Base-by-base conservation (phyloP, 306 rosid species). In the Lathyrus aphaca region DNA sequence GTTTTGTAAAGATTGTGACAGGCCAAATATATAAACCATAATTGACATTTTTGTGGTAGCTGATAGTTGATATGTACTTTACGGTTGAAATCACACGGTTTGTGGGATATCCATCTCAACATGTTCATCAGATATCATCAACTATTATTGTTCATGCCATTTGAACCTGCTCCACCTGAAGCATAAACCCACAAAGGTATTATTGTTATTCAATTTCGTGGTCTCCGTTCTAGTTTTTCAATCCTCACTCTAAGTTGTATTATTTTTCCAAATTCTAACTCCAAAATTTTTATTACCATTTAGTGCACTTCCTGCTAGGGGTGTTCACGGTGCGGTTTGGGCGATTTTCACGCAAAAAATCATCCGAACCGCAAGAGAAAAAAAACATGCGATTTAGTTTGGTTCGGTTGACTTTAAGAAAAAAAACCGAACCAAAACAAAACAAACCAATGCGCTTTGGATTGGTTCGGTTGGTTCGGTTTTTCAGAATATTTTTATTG, bases 31-130 rank as follows among this genome's bases (percentile, higher is more conserved):
- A 3, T 2, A 27, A 27, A 29, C 25, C 66, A 65, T 51, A 73
- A 19, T 39, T 59, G n/a, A 40, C 65, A 46, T 76, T n/a, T 72
- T 55, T 80, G 67, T 79, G 71, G 71, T 91, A 94, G 99, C 80
- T 94, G 60, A 89, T 94, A 82, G 95, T 94, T 71, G 97, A 94
- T 74, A 90, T 94, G 99, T 97, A 94, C 87, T 94, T 91, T 70
- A 91, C 99, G 8, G 99, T 94, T 44, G 97, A 94, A 79, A 94
- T 94, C 61, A 92, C 96, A 13, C 91, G 92, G 65, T 91, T 72
- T 82, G 99, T 92, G 62, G 96, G 96, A 10, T 94, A 88, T 80
- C 95, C 92, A 51, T 87, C 92, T 14, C 84, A 92, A 42, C 89
- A 87, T 35, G 81, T 94, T 35, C 99, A 91, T 77, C 99, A 94